phyloP scores from a whole-genome alignment of 2,329 filamentous ascomycete genomes.

The Triangularia setosa region DNA sequence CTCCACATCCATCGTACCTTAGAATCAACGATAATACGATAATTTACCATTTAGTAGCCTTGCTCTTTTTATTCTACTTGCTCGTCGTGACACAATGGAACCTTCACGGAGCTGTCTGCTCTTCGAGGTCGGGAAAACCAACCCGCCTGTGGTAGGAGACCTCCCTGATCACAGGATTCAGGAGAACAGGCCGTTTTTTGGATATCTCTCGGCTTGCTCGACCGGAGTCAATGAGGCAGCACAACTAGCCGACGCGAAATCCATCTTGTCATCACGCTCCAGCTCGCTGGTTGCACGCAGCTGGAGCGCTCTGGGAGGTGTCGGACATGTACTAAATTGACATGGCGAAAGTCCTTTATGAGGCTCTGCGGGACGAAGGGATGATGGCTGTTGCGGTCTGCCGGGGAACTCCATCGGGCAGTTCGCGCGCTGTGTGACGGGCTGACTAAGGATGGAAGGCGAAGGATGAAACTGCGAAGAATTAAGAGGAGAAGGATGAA shows the following conservation, averaged over 20 bases:
- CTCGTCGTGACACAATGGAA: constrained; percentile 26
- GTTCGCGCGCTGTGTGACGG: background rate
- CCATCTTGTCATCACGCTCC: constrained; percentile 35
- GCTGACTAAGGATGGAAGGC: background rate
- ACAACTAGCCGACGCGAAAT: constrained; percentile 35
- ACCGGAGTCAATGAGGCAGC: constrained; percentile 29
- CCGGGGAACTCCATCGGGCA: background rate
- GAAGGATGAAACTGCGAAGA: too few relatives aligned
- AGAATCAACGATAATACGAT: too few relatives aligned
- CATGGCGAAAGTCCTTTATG: background rate
- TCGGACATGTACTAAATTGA: background rate
- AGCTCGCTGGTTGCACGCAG: constrained; percentile 39
- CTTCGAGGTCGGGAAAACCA: constrained; percentile 26
- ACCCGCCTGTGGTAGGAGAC: constrained; percentile 24
- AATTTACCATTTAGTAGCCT: too few relatives aligned
- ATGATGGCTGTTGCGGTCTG: background rate
- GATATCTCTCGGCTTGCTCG: constrained; percentile 38
- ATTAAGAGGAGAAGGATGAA: too few relatives aligned
- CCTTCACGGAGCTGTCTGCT: constrained; percentile 32
- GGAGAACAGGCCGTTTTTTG: constrained; percentile 30
- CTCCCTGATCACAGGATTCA: background rate
- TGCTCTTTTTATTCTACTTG: too few relatives aligned
- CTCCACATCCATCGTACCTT: too few relatives aligned
- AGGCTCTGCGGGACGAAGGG: background rate
- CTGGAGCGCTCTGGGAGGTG: constrained; percentile 40